Conservation (phyloP, 257 asterid genomes). For the Cordia subcordata region DNA sequence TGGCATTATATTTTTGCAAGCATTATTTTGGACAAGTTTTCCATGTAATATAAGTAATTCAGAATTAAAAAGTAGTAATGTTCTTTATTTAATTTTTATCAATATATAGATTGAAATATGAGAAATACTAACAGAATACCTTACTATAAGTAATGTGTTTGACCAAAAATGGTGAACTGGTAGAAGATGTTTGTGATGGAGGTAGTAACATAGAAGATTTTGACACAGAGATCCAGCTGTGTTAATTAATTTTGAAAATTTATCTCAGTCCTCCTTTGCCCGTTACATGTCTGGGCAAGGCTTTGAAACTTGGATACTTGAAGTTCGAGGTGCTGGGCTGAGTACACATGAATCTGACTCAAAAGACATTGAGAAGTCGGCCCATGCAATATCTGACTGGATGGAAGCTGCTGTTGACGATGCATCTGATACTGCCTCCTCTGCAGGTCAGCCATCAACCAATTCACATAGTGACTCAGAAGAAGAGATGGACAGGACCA, state of each 20-base stretch:
- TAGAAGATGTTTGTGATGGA: no score
- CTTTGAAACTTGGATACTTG: conserved; percentile 97
- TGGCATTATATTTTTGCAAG: no score
- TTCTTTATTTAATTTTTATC: no score
- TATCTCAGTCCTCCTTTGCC: conserved; percentile 83
- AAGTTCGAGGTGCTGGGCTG: conserved; percentile 97
- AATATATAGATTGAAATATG: no score
- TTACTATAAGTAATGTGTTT: no score
- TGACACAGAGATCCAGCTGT: no score
- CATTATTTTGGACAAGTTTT: no score
- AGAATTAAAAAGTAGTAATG: no score
- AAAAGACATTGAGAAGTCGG: conserved; percentile 61
- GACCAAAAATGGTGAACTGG: no score
- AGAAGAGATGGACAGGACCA: conserved; percentile 30
- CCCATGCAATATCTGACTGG: conserved; percentile 43
- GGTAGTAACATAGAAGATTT: no score
- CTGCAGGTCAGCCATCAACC: conserved; percentile 22
- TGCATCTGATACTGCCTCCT: conserved; percentile 37
- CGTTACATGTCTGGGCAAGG: conserved; percentile 98
- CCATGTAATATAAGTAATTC: no score
- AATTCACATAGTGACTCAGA: conserved; percentile 20
- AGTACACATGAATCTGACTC: conserved; percentile 51
- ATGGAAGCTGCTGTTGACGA: conserved; percentile 60
- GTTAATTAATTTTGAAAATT: neutral
- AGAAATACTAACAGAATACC: no score